Conservation (phyloP, 257 asterid species). For the Przewalskia tangutica region DNA sequence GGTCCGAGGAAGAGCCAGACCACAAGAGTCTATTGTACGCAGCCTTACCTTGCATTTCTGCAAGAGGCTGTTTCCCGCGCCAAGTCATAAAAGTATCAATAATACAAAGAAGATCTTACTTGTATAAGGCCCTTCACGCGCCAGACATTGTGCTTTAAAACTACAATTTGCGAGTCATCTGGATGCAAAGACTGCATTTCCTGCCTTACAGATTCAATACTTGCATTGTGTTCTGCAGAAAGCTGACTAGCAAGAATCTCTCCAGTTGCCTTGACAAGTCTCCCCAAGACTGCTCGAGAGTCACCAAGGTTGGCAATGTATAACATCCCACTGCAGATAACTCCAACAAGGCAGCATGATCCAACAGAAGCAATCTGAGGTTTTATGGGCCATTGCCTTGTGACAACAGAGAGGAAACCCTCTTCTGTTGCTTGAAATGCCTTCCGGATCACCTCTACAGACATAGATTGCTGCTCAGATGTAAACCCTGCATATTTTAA, state of each 20-base stretch:
- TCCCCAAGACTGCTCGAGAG: conserved; percentile 62
- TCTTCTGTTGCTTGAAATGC: conserved; percentile 68
- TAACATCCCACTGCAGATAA: conserved; percentile 47
- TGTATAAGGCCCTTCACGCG: conserved; percentile 68
- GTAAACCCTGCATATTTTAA: conserved; percentile 32
- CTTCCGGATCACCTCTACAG: conserved; percentile 48
- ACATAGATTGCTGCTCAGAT: conserved; percentile 45
- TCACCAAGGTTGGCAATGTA: conserved; percentile 61
- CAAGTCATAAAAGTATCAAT: too few relatives aligned
- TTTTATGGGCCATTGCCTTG: conserved; percentile 39
- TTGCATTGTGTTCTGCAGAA: conserved; percentile 57
- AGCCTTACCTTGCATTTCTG: too few relatives aligned
- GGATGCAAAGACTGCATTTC: conserved; percentile 56
- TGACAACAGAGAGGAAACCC: conserved; percentile 44
- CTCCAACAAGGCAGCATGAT: conserved; percentile 59
- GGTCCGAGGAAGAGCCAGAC: too few relatives aligned
- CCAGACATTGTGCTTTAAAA: conserved; percentile 64
- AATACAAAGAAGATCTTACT: conserved; percentile 14
- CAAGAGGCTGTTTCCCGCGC: too few relatives aligned
- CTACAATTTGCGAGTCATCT: conserved; percentile 53
- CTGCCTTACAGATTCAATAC: conserved; percentile 51
- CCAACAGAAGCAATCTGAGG: conserved; percentile 69
- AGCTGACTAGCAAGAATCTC: conserved; percentile 50
- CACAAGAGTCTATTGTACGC: too few relatives aligned
- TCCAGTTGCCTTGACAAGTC: conserved; percentile 56